These are phyloP conservation scores for Arachis hypogaea DNA, from an alignment of 306 rosid species.

Conservation along the genomic window DNA sequence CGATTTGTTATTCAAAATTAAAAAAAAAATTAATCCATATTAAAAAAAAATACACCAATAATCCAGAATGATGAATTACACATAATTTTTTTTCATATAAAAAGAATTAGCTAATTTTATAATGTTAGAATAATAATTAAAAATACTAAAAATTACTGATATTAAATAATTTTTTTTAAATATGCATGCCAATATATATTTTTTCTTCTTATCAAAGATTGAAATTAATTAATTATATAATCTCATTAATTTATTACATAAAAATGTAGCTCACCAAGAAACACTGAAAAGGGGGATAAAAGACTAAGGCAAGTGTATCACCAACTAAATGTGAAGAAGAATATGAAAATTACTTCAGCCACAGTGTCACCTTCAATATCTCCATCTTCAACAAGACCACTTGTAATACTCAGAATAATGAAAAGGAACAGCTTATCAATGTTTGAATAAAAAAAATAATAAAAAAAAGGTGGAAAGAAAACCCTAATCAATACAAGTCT, in stretches of 20 bases:
- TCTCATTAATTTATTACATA: no score
- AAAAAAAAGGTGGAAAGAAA: neutral
- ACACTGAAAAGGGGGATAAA: conserved; percentile 92
- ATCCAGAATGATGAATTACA: no score
- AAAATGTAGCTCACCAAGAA: conserved; percentile 72
- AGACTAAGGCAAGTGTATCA: conserved; percentile 85
- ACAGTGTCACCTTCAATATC: conserved; percentile 51
- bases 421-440: conserved; percentile 65
- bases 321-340: conserved; percentile 76
- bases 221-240: neutral
- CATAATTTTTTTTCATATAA: no score
- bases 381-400: conserved; percentile 44
- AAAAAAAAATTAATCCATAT: no score
- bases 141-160: no score
- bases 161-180: no score
- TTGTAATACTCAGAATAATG: conserved; percentile 46
- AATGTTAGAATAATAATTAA: no score
- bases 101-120: no score
- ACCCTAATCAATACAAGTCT: conserved; percentile 9
- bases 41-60: no score
- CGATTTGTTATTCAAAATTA: no score
- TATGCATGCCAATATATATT: no score
- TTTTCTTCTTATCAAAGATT: neutral
- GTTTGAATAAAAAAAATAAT: neutral
- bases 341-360: conserved; percentile 43